Conservation (phyloP, 148 eudicot genomes). For the Vaccinium darrowii region DNA sequence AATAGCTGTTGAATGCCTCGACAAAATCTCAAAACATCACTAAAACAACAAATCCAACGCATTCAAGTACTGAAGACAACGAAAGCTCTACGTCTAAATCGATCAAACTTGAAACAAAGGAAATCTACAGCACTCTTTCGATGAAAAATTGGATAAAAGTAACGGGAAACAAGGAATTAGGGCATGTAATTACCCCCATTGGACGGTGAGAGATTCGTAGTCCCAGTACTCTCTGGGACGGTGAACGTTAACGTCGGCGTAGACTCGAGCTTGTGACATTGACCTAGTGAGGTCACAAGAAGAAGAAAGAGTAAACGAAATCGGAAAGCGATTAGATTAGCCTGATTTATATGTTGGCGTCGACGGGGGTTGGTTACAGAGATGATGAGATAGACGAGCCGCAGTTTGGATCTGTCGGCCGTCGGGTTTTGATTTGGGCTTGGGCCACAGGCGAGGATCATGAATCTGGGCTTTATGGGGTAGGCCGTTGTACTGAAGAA, state of each 20-base stretch:
- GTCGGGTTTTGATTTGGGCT: background rate
- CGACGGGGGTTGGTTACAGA: background rate
- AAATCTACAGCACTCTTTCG: background rate
- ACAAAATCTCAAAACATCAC: background rate
- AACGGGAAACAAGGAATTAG: constrained; percentile 5
- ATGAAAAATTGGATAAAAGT: background rate
- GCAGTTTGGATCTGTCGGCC: background rate
- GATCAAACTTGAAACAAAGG: background rate
- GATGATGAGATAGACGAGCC: background rate
- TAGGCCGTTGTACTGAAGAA: background rate
- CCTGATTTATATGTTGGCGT: constrained; percentile 4
- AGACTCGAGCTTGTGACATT: constrained; percentile 41
- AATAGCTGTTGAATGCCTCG: background rate
- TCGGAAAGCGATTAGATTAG: background rate
- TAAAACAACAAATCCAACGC: background rate
- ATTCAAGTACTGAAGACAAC: background rate
- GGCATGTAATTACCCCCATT: constrained; percentile 38
- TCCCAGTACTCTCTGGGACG: constrained; percentile 41
- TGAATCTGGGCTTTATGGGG: background rate
- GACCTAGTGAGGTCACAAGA: background rate
- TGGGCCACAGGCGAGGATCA: background rate
- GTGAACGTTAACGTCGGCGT: constrained; percentile 38
- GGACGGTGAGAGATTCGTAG: constrained; percentile 42
- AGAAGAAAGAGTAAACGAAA: background rate
- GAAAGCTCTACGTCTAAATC: background rate